phyloP scores from a whole-genome alignment of 805 yeast species.

The Cyberlindnera galapagoensis region DNA sequence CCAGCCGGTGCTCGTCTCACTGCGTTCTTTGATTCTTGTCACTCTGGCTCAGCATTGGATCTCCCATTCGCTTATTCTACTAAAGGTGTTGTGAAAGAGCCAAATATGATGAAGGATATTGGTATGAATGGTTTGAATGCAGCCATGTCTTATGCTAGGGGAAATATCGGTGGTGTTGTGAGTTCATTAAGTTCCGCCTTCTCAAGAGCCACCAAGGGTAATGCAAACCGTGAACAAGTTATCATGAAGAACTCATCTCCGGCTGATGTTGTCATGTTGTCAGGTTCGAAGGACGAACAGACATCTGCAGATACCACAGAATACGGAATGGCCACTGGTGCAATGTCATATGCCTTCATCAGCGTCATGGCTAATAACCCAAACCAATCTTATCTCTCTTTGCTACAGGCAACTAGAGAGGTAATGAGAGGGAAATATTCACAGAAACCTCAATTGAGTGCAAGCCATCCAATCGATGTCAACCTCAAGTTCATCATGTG shows the following conservation, averaged over 20 bases:
- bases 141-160: slow-evolving; percentile 44
- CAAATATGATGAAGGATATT: slow-evolving; percentile 60
- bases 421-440: slow-evolving; percentile 53
- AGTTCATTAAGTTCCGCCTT: slow-evolving; percentile 17
- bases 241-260: slow-evolving; percentile 46
- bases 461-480: slow-evolving; percentile 62
- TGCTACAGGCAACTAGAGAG: slow-evolving; percentile 54
- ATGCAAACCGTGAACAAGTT: slow-evolving; percentile 31
- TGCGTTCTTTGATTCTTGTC: slow-evolving; percentile 69
- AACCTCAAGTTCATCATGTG: slow-evolving; percentile 34
- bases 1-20: slow-evolving; percentile 63
- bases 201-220: slow-evolving; percentile 16
- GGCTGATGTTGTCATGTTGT: slow-evolving; percentile 59
- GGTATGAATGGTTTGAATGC: slow-evolving; percentile 53
- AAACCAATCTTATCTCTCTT: slow-evolving; percentile 50
- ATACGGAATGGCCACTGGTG: slow-evolving; percentile 63
- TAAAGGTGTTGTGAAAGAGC: slow-evolving; percentile 67
- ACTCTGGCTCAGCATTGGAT: slow-evolving; percentile 68
- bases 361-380: slow-evolving; percentile 49
- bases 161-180: slow-evolving; percentile 38
- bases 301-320: slow-evolving; percentile 56
- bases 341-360: slow-evolving; percentile 67
- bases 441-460: slow-evolving; percentile 67
- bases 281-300: slow-evolving; percentile 67
- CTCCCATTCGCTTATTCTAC: slow-evolving; percentile 66